Evolutionary conservation across 345 rosid genomes (phyloP).

Genomic region (Eucalyptus pumila): DNA sequence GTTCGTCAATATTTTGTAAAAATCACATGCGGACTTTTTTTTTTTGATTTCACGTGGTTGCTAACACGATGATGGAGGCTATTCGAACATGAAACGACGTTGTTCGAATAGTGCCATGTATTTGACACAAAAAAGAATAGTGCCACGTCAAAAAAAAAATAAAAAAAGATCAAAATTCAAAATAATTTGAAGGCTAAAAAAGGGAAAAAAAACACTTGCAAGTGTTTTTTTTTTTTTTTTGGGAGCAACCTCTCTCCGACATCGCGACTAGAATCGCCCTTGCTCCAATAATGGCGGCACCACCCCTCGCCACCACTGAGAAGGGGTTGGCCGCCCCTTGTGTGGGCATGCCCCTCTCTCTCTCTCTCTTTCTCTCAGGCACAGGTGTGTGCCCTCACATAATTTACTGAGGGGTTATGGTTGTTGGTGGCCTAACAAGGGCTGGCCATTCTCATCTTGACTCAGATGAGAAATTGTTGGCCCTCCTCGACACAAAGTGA

Average conservation of each 20-base stretch:
- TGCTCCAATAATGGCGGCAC: neutral
- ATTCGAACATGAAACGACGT: neutral
- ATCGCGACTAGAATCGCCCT: accelerated
- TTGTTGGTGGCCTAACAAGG: neutral
- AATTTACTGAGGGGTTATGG: accelerated
- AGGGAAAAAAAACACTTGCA: neutral
- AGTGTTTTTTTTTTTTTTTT: too few species aligned
- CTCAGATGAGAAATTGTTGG: accelerated
- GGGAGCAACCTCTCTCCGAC: accelerated
- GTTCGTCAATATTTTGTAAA: neutral
- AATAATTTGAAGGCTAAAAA: neutral
- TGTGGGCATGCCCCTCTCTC: neutral
- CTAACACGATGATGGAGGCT: neutral
- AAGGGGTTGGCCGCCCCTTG: neutral
- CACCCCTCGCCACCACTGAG: neutral
- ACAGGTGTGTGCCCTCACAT: neutral
- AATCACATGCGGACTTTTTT: accelerated
- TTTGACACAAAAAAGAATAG: neutral
- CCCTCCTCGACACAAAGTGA: accelerated
- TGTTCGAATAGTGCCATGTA: neutral
- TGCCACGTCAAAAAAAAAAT: neutral
- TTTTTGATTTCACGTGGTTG: neutral
- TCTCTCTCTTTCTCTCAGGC: too few species aligned
- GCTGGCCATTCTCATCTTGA: neutral
- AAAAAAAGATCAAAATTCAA: accelerated